These are phyloP conservation scores for Bruguiera sexangula DNA, from an alignment of 345 rosid genomes.

Conservation along the genomic window DNA sequence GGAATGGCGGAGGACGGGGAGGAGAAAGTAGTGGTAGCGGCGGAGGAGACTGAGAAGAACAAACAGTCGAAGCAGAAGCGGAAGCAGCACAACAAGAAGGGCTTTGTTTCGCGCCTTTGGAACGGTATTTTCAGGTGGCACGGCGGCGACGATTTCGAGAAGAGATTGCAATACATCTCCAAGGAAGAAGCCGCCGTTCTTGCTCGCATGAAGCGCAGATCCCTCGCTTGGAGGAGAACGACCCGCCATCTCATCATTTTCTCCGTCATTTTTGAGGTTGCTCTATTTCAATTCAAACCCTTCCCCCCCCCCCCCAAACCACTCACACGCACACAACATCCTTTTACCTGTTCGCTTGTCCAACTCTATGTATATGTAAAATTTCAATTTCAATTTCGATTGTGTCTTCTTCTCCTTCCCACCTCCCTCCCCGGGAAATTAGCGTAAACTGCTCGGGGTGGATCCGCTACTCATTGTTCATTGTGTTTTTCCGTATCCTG, in stretches of 20 bases:
- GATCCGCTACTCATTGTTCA: too few species aligned
- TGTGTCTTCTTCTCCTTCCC: too few species aligned
- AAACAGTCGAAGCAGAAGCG: neutral
- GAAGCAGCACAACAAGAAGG: constrained; percentile 40
- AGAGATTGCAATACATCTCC: constrained; percentile 71
- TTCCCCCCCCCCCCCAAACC: too few species aligned
- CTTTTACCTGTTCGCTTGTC: too few species aligned
- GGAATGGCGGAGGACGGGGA: too few species aligned
- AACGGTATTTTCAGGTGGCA: constrained; percentile 51
- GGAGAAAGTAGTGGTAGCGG: too few species aligned
- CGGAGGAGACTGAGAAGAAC: neutral
- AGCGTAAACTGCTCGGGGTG: too few species aligned
- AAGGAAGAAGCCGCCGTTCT: constrained; percentile 80
- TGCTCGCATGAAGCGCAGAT: constrained; percentile 60
- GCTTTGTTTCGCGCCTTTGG: constrained; percentile 73
- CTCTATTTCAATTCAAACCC: neutral
- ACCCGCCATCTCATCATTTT: constrained; percentile 55
- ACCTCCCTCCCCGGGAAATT: too few species aligned
- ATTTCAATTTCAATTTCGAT: too few species aligned
- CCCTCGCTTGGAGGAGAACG: constrained; percentile 60
- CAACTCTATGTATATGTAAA: too few species aligned
- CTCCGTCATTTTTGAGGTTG: constrained; percentile 73
- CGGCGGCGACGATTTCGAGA: constrained; percentile 85
- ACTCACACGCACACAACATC: too few species aligned
- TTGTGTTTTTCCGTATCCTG: too few species aligned